Percentiles rank a stretch among this genome's conserved stretches.
Conservation (phyloP, 2,329 filamentous ascomycete genomes). For the Alternaria longipes region DNA sequence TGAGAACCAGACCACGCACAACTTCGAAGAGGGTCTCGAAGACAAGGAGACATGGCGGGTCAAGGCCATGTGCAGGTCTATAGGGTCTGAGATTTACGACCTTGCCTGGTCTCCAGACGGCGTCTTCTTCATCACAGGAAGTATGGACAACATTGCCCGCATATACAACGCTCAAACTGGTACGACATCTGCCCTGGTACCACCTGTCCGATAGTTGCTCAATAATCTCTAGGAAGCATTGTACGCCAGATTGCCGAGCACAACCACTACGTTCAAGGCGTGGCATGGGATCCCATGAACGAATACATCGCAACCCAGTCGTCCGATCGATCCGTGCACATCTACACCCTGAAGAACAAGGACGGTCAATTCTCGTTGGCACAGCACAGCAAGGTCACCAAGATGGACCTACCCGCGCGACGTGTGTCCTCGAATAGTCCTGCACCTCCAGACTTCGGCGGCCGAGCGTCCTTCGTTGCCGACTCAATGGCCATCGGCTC, state of each 20-base stretch:
- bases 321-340: slow-evolving; percentile 96
- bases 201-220: slow-evolving; percentile 21
- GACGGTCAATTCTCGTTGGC: slow-evolving; percentile 91
- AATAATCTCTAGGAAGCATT: slow-evolving; percentile 38
- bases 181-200: slow-evolving; percentile 54
- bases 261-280: slow-evolving; percentile 97
- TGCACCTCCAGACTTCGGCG: slow-evolving; percentile 82
- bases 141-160: slow-evolving; percentile 97
- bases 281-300: slow-evolving; percentile 97
- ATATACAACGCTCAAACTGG: slow-evolving; percentile 96
- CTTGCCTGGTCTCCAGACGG: slow-evolving; percentile 99
- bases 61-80: slow-evolving; percentile 97
- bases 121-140: slow-evolving; percentile 94
- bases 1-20: slow-evolving; percentile 72
- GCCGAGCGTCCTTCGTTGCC: slow-evolving; percentile 70
- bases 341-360: slow-evolving; percentile 95
- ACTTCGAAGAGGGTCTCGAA: slow-evolving; percentile 85
- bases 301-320: slow-evolving; percentile 99
- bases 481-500: slow-evolving; percentile 70
- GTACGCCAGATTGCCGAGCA: slow-evolving; percentile 96
- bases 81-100: slow-evolving; percentile 96
- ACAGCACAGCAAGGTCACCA: slow-evolving; percentile 81
- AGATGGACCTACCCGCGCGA: slow-evolving; percentile 91
- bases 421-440: slow-evolving; percentile 92
- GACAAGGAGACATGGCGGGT: slow-evolving; percentile 97